phyloP scores from a whole-genome alignment of 192 early-diverging fungal genomes.

The Linnemannia zychae region DNA sequence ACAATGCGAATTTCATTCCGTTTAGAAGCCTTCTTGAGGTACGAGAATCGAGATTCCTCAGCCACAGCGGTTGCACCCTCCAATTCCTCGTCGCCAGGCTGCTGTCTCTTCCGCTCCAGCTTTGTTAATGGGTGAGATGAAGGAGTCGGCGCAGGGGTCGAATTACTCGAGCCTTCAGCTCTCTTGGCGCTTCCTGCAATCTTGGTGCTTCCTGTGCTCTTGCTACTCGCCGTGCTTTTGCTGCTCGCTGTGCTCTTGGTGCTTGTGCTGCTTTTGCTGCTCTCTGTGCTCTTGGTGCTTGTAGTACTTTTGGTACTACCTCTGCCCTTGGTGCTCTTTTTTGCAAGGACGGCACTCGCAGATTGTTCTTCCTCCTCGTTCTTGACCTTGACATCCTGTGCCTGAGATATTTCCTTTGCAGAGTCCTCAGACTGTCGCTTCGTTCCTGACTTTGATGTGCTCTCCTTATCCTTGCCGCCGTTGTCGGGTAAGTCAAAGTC shows the following conservation, averaged over 20 bases:
- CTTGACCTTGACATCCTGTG: neutral
- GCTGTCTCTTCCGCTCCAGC: conserved; percentile 5
- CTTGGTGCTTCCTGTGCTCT: neutral
- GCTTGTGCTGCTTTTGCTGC: neutral
- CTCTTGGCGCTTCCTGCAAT: neutral
- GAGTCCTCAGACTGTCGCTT: neutral
- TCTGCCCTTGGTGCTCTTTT: neutral
- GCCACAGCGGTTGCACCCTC: neutral
- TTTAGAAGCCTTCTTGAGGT: neutral
- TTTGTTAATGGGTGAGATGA: neutral
- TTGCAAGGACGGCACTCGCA: neutral
- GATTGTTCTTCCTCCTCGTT: neutral
- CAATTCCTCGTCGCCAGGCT: neutral
- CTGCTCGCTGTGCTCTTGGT: neutral
- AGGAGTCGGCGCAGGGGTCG: neutral
- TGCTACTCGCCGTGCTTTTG: neutral
- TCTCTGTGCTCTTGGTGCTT: neutral
- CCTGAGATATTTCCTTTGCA: neutral
- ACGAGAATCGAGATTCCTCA: neutral
- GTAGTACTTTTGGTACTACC: neutral
- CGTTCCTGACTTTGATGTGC: neutral
- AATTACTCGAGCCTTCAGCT: neutral
- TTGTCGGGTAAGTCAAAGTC: conserved; percentile 7
- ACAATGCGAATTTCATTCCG: neutral
- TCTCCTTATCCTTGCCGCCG: neutral